Base-by-base conservation (phyloP, 176 grass and related monocot genomes). In the Poa annua region DNA sequence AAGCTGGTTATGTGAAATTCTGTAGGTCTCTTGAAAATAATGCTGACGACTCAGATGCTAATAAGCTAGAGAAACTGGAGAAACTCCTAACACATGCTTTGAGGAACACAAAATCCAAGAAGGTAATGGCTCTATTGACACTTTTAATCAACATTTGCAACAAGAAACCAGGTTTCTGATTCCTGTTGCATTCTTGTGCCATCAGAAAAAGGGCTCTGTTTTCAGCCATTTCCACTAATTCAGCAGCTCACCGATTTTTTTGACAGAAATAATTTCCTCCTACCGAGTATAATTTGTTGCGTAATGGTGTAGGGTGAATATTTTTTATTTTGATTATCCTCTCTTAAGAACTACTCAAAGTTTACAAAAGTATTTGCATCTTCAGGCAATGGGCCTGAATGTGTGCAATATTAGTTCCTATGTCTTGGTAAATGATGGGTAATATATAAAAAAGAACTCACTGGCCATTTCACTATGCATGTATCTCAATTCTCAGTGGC, bases 51-150 rank as follows among this genome's bases (percentile, higher is more conserved):
- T 80, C 85, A 2, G 84, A 94, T 82, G 78, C 20, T 17, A 79
- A 71, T 54, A 66, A 81, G 11, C 77, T 94, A 66, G 89, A 72
- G 34, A 76, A 85, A 79, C 42, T 91, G 42, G 92, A 91, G 84
- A 85, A 89, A 83, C 68, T 87, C 29, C 76, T 94, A 71, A 53
- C 51, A 63, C 36, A 85, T 80, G 77, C 86, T 65, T 79, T 94
- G 72, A 91, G 53, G 67, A 21, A 34, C 20, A 85, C 77, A 20
- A 91, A 83, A 80, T 64, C 71, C 57, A 91, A 88, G n/a, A 91
- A 91, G 89, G 92, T 92, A 67, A 71, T 80, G 36, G 4, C 15
- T 57, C 22, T 72, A 17, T 32, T 74, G 14, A 48, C 25, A 19
- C 8, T 74, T 74, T 7, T 15, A 73, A 73, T 47, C 47, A 50